Evolutionary conservation across 2,329 filamentous ascomycete species (phyloP), one percentile per base, ranked within the genome.

Genomic region (Remersonia thermophila): DNA sequence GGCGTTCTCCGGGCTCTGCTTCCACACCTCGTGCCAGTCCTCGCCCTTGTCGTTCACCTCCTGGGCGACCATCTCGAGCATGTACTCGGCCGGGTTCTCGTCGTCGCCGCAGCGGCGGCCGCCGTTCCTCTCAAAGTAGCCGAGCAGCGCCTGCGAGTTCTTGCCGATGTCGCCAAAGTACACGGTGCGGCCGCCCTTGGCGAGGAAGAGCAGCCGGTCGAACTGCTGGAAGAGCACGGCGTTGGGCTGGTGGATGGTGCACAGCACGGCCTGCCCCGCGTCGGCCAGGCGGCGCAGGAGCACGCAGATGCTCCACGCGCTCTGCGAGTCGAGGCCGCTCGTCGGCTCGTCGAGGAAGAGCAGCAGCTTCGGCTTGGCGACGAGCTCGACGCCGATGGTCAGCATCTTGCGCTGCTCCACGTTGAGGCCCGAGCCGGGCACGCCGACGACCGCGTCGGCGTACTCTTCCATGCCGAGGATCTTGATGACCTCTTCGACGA

Each of bases 1-100:
- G 1, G 59, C 54, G 39, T 67, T 67, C 44, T 78, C 70, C 0
- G 57, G 49, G 33, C 69, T 73, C 0, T 55, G 55, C 3, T 66
- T 65, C 75, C 82, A 87, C 32, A 82, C 73, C 0, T 53, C 49
- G 49, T 80, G 74, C 82, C 82, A 87, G 48, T 84, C 72, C 26
- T 58, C 43, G 6, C 59, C 59, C 3, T 53, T 37, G 12, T 51
- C 48, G 45, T 63, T 66, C 3, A 42, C 46, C 1, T 58, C 57
- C 7, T 58, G 54, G 37, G 64, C 65, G 35, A 65, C 62, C 12
- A 67, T 55, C 45, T 71, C 65, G 6, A 85, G 66, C 73, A 85
- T 83, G 60, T 74, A 85, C 56, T 86, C 81, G 2, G 81, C 81
- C 0, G 81, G 80, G 46, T 85, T 85, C 41, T 80, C 78, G 1